phyloP scores from a whole-genome alignment of 306 rosid species.

The Cicer bijugum region DNA sequence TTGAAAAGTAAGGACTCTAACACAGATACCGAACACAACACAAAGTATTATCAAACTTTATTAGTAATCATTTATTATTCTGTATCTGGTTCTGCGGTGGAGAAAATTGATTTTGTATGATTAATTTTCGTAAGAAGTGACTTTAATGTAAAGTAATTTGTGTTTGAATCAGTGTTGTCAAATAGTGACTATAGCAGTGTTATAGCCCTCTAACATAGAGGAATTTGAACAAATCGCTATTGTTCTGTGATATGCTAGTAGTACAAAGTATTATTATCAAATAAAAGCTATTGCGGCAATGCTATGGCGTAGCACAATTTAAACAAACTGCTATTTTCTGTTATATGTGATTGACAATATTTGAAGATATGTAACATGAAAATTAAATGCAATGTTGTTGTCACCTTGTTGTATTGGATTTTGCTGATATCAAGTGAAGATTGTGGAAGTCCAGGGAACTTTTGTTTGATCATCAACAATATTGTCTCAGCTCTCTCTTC shows the following conservation, averaged over 20 bases:
- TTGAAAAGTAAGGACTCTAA: background rate
- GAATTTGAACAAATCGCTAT: too few relatives aligned
- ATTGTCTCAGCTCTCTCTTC: slow-evolving; percentile 92
- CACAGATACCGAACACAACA: too few relatives aligned
- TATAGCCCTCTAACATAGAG: too few relatives aligned
- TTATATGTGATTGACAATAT: background rate
- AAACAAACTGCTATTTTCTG: too few relatives aligned
- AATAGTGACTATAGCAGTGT: too few relatives aligned
- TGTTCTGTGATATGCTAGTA: too few relatives aligned
- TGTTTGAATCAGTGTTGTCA: background rate
- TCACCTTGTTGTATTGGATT: slow-evolving; percentile 82
- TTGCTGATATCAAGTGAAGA: slow-evolving; percentile 90
- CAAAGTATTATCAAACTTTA: too few relatives aligned
- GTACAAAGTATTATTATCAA: too few relatives aligned
- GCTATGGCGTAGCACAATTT: too few relatives aligned
- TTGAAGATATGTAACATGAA: slow-evolving; percentile 13
- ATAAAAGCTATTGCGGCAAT: too few relatives aligned
- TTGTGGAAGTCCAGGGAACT: slow-evolving; percentile 90
- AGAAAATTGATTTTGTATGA: background rate
- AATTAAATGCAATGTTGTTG: slow-evolving; percentile 1
- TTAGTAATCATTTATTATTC: background rate
- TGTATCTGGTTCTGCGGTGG: background rate
- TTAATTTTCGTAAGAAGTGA: background rate
- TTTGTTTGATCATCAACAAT: slow-evolving; percentile 72
- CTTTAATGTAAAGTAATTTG: background rate